These are phyloP conservation scores for Lablab purpureus DNA, from an alignment of 306 rosid genomes.

Conservation along the genomic window DNA sequence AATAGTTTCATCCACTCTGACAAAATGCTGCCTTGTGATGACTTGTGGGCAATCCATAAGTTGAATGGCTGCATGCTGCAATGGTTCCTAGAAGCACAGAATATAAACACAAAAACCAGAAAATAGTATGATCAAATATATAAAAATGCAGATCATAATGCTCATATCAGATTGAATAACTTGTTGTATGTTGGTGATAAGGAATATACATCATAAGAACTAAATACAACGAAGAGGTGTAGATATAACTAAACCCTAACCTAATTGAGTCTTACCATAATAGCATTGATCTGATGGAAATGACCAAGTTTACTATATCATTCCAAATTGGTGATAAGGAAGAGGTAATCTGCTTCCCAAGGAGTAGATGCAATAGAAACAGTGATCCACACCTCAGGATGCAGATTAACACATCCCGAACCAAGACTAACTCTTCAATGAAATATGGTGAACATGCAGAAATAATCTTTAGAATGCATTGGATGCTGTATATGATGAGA, in stretches of 20 bases:
- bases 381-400: not conserved
- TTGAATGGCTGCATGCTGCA: not conserved
- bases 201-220: not conserved
- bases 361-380: not conserved
- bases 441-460: not conserved
- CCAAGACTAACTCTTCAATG: not conserved
- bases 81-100: no score
- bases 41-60: not conserved
- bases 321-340: slow-evolving; percentile 27
- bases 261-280: not conserved
- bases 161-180: no score
- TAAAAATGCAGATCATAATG: no score
- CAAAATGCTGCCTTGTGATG: not conserved
- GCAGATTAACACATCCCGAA: not conserved
- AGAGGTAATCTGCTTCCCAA: not conserved
- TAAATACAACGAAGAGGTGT: not conserved
- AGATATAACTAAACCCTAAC: slow-evolving; percentile 17
- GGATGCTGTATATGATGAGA: slow-evolving; percentile 43
- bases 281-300: not conserved
- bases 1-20: not conserved
- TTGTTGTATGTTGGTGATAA: not conserved
- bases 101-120: no score
- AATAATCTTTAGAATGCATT: not conserved
- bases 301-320: slow-evolving; percentile 32
- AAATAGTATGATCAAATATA: no score